Base-by-base conservation (phyloP, 2,329 filamentous ascomycete genomes). In the Claviceps spartinae region DNA sequence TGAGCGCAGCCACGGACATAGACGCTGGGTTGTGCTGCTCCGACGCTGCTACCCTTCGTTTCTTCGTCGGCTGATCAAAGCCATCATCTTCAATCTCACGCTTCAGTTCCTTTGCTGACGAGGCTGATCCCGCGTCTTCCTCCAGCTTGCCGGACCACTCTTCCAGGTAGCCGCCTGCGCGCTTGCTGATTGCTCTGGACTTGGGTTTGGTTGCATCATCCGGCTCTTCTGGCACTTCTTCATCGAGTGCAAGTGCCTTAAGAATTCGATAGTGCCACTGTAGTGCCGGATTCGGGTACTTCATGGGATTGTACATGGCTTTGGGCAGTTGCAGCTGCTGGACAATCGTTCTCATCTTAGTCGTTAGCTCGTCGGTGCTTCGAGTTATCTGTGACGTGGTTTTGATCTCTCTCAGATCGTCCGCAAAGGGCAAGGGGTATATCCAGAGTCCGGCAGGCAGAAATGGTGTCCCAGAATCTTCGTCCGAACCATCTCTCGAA, bases 251-350 rank as follows among this genome's bases (percentile, higher is more conserved):
- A 53, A 96, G 76, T 6, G 87, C 85, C 68, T 98, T 93, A 0
- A 98, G 72, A 46, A 98, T 95, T 55, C 82, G 84, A 72, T 97
- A 98, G 70, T 97, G 93, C 90, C 91, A 98, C 69, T 98, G 93
- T 24, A 98, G 74, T 8, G 86, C 79, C 9, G 90, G 89, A 56
- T 98, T 98, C 0, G 93, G 88, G 61, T 96, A 97, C 62, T 85
- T 93, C 1, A 74, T 72, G 1, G 91, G 90, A 58, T 95, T 85
- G 63, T 94, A 98, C 36, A 79, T 74, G 5, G 79, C 89, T 61
- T 87, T 90, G 0, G 93, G 93, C 7, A 98, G 78, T 63, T 95
- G 88, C 0, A 96, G 72, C 58, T 95, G 88, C 63, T 93, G 85
- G 2, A 96, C 73, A 4, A 96, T 79, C 5, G 77, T 77, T 47